Conservation (phyloP, 768 basidiomycete species). For the Phylloporus sp. region DNA sequence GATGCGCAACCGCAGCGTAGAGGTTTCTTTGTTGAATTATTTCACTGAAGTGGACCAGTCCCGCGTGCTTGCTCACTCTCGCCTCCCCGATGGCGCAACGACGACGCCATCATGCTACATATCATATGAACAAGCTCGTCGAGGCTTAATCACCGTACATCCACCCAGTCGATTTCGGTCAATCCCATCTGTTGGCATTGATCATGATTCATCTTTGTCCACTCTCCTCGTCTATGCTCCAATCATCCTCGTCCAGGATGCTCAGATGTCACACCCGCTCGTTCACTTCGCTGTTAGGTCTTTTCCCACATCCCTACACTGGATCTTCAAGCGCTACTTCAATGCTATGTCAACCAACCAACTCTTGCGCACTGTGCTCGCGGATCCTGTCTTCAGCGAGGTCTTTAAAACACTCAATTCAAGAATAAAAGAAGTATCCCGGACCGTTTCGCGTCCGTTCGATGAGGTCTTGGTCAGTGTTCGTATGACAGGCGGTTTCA, state of each 20-base stretch:
- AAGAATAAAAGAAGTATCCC: slow-evolving; percentile 11
- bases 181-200: slow-evolving; percentile 39
- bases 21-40: slow-evolving; percentile 54
- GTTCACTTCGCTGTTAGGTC: slow-evolving; percentile 28
- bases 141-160: slow-evolving; percentile 16
- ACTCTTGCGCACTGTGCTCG: slow-evolving; percentile 17
- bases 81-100: slow-evolving; percentile 39
- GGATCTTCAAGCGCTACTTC: slow-evolving; percentile 25
- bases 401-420: slow-evolving; percentile 10
- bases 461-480: slow-evolving; percentile 29
- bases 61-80: slow-evolving; percentile 44
- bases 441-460: slow-evolving; percentile 3
- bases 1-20: slow-evolving; percentile 96
- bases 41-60: slow-evolving; percentile 43
- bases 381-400: slow-evolving; percentile 13
- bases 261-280: slow-evolving; percentile 17
- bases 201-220: slow-evolving; percentile 48
- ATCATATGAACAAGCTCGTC: slow-evolving; percentile 23
- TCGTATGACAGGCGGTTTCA: slow-evolving; percentile 13
- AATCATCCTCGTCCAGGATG: slow-evolving; percentile 20
- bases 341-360: slow-evolving; percentile 5
- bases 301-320: slow-evolving; percentile 6
- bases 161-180: background rate
- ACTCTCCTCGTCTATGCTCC: slow-evolving; percentile 40
- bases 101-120: slow-evolving; percentile 6